Conservation (phyloP, 495 filamentous ascomycete genomes). For the Bacidia rubella region DNA sequence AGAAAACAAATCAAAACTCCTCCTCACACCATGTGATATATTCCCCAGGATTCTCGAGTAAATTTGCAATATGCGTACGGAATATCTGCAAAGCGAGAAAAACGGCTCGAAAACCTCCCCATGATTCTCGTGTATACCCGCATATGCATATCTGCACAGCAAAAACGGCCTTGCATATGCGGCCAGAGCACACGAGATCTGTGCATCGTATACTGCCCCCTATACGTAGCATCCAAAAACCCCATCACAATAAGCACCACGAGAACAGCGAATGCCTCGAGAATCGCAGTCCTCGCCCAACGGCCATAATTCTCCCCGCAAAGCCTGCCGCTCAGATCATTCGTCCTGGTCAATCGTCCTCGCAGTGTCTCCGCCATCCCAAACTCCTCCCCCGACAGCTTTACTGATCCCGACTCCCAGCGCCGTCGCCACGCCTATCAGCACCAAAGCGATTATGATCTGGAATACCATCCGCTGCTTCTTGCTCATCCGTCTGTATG, state of each 20-base stretch:
- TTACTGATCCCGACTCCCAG: conserved; percentile 49
- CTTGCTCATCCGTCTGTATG: conserved; percentile 35
- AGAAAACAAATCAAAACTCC: too few relatives aligned
- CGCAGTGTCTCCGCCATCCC: conserved; percentile 26
- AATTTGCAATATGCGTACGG: too few relatives aligned
- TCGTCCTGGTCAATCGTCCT: conserved; percentile 13
- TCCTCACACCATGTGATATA: too few relatives aligned
- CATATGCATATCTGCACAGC: not conserved
- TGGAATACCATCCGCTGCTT: conserved; percentile 39
- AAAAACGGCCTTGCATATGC: not conserved
- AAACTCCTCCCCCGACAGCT: conserved; percentile 46
- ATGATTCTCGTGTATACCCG: not conserved
- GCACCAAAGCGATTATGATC: conserved; percentile 38
- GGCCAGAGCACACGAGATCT: not conserved
- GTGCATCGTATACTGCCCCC: not conserved
- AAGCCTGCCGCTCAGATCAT: not conserved
- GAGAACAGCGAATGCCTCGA: too few relatives aligned
- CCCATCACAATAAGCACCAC: too few relatives aligned
- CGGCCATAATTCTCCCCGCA: not conserved
- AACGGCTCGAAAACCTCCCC: too few relatives aligned
- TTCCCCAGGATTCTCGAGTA: too few relatives aligned
- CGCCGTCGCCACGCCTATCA: conserved; percentile 45
- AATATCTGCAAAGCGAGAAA: too few relatives aligned
- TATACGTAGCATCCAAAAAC: not conserved
- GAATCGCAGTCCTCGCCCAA: too few relatives aligned